These are phyloP conservation scores for Lagenidium sp. DNA, from an alignment of 352 stramenopile genomes.

Conservation along the genomic window DNA sequence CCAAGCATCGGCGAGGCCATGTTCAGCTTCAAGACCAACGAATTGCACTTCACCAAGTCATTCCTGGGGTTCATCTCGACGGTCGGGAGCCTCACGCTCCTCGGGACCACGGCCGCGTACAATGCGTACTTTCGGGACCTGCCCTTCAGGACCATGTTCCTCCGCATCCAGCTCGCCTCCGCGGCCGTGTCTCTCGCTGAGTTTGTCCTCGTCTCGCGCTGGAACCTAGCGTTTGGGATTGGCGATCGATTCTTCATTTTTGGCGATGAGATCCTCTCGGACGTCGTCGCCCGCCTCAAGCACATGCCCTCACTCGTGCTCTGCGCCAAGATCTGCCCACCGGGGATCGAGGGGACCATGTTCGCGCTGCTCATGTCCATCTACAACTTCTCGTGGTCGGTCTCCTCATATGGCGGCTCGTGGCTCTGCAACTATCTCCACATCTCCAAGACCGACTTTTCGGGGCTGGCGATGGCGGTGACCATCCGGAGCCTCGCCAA, in stretches of 20 bases:
- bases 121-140: slow-evolving; percentile 75
- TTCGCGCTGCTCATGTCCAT: slow-evolving; percentile 90
- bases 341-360: slow-evolving; percentile 94
- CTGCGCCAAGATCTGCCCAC: slow-evolving; percentile 93
- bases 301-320: slow-evolving; percentile 93
- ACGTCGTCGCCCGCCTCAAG: slow-evolving; percentile 72
- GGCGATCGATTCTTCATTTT: slow-evolving; percentile 76
- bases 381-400: slow-evolving; percentile 80
- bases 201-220: slow-evolving; percentile 59
- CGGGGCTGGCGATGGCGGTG: slow-evolving; percentile 40
- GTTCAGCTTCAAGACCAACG: slow-evolving; percentile 79
- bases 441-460: slow-evolving; percentile 71
- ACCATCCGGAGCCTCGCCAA: slow-evolving; percentile 53
- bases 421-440: slow-evolving; percentile 69
- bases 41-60: slow-evolving; percentile 64
- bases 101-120: slow-evolving; percentile 66
- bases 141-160: slow-evolving; percentile 70
- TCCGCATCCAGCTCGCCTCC: slow-evolving; percentile 61
- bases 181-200: slow-evolving; percentile 55
- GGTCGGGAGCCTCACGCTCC: slow-evolving; percentile 53
- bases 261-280: slow-evolving; percentile 71
- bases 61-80: slow-evolving; percentile 79
- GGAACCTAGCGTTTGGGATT: slow-evolving; percentile 52
- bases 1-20: slow-evolving; percentile 69
- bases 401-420: slow-evolving; percentile 63